phyloP scores from a whole-genome alignment of 2,329 filamentous ascomycete species.

The Aureobasidium sp. region DNA sequence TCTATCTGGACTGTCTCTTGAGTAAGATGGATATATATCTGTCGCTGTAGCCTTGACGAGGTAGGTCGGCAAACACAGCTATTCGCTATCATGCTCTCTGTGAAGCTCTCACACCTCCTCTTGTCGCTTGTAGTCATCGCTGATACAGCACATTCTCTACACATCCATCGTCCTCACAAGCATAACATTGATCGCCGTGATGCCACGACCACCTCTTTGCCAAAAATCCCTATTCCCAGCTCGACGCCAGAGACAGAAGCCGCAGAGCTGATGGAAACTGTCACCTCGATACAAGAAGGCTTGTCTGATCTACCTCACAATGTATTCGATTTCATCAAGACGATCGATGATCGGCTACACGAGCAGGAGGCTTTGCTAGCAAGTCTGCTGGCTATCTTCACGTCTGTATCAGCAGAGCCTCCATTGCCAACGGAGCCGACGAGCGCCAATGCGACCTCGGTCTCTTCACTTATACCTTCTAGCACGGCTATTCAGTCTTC shows the following conservation, averaged over 20 bases:
- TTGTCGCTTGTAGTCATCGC: not conserved
- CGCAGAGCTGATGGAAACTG: not conserved
- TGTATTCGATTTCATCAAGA: not conserved
- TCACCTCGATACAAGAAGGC: conserved; percentile 2
- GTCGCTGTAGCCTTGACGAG: not conserved
- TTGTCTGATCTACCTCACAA: conserved; percentile 1
- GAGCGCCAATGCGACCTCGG: not conserved
- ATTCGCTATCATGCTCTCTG: conserved; percentile 2
- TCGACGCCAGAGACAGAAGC: not conserved
- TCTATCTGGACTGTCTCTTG: not conserved
- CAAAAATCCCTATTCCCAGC: not conserved
- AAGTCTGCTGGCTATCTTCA: conserved; percentile 8
- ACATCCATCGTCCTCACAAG: conserved; percentile 7
- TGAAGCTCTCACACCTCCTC: not conserved
- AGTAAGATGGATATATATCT: not conserved
- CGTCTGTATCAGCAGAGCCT: not conserved
- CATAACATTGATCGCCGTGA: not conserved
- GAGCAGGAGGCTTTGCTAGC: not conserved
- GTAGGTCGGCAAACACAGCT: not conserved
- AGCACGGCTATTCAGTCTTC: not conserved
- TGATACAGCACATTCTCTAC: not conserved
- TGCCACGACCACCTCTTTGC: not conserved
- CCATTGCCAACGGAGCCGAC: not conserved
- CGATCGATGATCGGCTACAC: conserved; percentile 5
- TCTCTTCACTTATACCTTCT: not conserved